These are phyloP conservation scores for Rhynchosporium graminicola DNA, from an alignment of 2,329 filamentous ascomycete species.

Conservation along the genomic window DNA sequence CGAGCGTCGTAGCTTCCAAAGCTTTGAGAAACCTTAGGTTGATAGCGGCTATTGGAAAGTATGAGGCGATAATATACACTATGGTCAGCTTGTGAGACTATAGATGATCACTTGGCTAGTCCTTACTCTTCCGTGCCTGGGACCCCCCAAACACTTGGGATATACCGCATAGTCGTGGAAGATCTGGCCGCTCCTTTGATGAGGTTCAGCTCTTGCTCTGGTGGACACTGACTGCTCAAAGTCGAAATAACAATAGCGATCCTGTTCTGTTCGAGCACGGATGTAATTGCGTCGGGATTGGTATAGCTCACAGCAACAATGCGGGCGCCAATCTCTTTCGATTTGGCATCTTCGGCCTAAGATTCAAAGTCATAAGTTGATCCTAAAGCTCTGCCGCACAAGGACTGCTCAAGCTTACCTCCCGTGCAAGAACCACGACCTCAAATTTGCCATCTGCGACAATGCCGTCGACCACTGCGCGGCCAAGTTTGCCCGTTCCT, in stretches of 20 bases:
- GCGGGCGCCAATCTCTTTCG: background rate
- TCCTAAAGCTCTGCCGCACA: background rate
- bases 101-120: background rate
- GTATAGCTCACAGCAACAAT: constrained; percentile 19
- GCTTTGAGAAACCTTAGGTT: constrained; percentile 8
- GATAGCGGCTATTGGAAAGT: background rate
- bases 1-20: constrained; percentile 17
- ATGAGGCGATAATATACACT: background rate
- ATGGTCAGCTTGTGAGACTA: background rate
- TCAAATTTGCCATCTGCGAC: constrained; percentile 15
- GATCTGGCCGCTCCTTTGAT: constrained; percentile 31
- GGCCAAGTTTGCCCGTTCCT: constrained; percentile 21
- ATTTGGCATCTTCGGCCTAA: background rate
- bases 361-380: background rate
- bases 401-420: constrained; percentile 5
- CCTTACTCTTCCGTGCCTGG: constrained; percentile 15
- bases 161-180: constrained; percentile 24
- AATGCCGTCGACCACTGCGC: constrained; percentile 21
- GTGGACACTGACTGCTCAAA: constrained; percentile 15
- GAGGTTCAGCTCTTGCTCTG: constrained; percentile 26
- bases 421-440: constrained; percentile 16
- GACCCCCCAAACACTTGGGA: constrained; percentile 31
- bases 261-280: constrained; percentile 23
- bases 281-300: constrained; percentile 5
- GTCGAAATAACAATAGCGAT: constrained; percentile 35